Evolutionary conservation across 805 yeast species (phyloP), one percentile per base, ranked within the genome.

Genomic region (Yamadazyma ubonensis): DNA sequence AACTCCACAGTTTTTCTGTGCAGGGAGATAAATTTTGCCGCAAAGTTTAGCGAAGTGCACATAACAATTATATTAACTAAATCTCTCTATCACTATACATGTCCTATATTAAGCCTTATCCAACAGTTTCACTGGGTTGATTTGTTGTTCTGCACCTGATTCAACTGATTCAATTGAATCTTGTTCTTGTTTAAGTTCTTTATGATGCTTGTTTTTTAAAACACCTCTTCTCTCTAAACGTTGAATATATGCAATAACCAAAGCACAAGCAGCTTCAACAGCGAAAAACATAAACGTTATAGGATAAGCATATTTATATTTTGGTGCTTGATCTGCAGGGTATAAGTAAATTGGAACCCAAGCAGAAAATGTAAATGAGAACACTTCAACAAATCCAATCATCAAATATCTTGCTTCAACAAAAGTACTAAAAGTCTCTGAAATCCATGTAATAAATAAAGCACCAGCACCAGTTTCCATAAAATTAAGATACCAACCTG

Each of bases 301-400:
- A 5, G 63, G 64, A 39, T 63, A 63, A 18, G 65, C 68, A 25
- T 53, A 50, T 15, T 50, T 52, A 44, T 59, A 63, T 32, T 45
- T 47, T 17, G 68, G 68, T 2, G 68, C 67, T n/a, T 56, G 48
- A 25, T 53, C 49, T 16, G 67, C 54, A 17, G 65, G 63, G 47
- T 51, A 63, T 23, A 63, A 46, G 15, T 59, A 48, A 5, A 59
- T 44, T 31, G 67, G 69, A 21, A 62, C 36, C 62, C 65, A 61
- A 10, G 69, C 63, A 39, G 53, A 56, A 30, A 62, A 51, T 5
- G 62, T 55, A 42, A 53, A 60, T 3, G 63, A 48, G 35, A 60
- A 38, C 2, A 61, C 55, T 23, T 61, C 59, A 17, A 58, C 63
- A 9, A 58, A 14, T 17, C 44, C 48, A 28, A 41, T 41, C 19